Base-by-base conservation (phyloP, 129 eudicot species). In the Smallanthus sonchifolius region DNA sequence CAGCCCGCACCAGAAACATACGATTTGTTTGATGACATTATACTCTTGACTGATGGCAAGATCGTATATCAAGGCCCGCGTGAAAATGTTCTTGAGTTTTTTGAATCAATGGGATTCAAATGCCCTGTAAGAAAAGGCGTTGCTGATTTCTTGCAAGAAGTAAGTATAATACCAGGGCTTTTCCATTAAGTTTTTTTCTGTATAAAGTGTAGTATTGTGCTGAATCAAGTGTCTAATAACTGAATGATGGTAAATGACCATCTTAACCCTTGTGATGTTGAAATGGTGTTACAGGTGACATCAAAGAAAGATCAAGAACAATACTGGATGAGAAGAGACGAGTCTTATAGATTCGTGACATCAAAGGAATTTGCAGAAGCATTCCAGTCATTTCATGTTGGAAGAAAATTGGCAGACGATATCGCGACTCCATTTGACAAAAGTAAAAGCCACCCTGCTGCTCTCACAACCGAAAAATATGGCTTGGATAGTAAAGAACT, bases 1-100 rank as follows among this genome's bases (percentile, higher is more conserved):
- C 96, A 89, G 74, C 96, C 96, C 2, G 92, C 96, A 47, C 96
- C 96, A 5, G 96, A 89, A 45, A 85, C 96, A 0, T 89, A 89
- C 11, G 81, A 81, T 55, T 72, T 89, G 55, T 89, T 89, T 49
- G 96, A 89, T 55, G 96, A 89, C 79, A 87, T 89, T 15, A 83
- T 89, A 20, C 92, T 89, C 60, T 55, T 89, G 59, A 84, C 96
- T 0, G 96, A 89, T 71, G 96, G 92, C 15, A 70, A 75, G 73
- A 87, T 89, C 6, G 92, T 89, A 10, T 89, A 89, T 61, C 90
- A 89, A 56, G 96, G 96, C 14, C 90, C 96, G 0, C 88, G 96
- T 20, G 96, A 82, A 39, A 2, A 86, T 24, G 89, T 89, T 61
- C 88, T 89, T 0, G 90, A 72, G 52, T 87, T 87, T 71, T 87